Base-by-base conservation (phyloP, 139 green algal species). In the Diplosphaera chodatii region DNA sequence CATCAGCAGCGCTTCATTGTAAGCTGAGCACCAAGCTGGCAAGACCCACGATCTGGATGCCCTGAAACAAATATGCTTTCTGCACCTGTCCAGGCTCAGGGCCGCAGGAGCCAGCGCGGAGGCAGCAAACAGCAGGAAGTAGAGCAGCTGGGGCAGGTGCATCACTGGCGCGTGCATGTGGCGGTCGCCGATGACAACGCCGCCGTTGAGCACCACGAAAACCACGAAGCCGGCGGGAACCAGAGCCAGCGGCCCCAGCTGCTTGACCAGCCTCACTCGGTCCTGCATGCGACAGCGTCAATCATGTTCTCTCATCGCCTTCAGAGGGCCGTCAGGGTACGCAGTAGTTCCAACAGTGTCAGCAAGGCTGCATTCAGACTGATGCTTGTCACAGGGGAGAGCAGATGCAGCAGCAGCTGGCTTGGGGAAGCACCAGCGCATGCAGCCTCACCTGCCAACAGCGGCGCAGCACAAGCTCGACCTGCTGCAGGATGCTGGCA, bases 131-230 rank as follows among this genome's bases (percentile, higher is more conserved):
- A 84, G 63, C 0, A 62, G 73, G 55, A 89, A 91, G 82, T 98
- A 98, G 10, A 92, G 78, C 18, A 88, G 80, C 83, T 98, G 93
- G 34, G 83, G 77, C 8, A 80, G 30, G 75, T 98, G 93, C 30
- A 66, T 40, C 16, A 83, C 78, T 1, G 90, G 83, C 15, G 65
- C 40, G 75, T 98, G 93, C 1, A 90, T 83, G 10, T 82, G 75
- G 28, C 74, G 78, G 78, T 96, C 89, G 0, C 93, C 93, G 3
- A 98, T 74, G 6, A 93, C 87, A 0, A 98, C 86, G 41, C 93
- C 90, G 18, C 87, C 88, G 70, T 98, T 98, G 15, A 55, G 25
- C 0, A 85, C 40, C 13, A 97, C 78, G 77, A 98, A 97, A 0
- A 31, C 83, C 5, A 70, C 84, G 77, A 97, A 96, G 2, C 68